These are phyloP conservation scores for Podaxis sp. DNA, from an alignment of 768 basidiomycete species.

Conservation along the genomic window DNA sequence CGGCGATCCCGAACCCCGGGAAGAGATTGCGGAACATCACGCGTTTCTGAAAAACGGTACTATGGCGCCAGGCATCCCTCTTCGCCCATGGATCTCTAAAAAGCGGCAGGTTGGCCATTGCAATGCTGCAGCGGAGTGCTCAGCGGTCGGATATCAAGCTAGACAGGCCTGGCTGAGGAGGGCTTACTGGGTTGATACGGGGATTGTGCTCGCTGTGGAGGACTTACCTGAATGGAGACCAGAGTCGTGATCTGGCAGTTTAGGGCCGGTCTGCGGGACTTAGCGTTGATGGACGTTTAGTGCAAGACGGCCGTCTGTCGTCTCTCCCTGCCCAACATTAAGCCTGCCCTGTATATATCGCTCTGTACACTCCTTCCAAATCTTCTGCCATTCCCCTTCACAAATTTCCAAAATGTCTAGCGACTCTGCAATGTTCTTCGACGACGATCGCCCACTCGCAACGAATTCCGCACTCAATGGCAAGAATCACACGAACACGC, in stretches of 20 bases:
- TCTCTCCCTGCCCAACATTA: constrained; percentile 20
- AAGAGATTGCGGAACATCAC: constrained; percentile 89
- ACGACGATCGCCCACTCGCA: constrained; percentile 54
- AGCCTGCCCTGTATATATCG: constrained; percentile 14
- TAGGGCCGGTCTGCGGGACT: constrained; percentile 58
- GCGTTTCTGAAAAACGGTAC: constrained; percentile 81
- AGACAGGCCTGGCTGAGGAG: constrained; percentile 6
- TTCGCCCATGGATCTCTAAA: constrained; percentile 96
- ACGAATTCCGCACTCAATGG: constrained; percentile 39
- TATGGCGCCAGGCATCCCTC: constrained; percentile 88
- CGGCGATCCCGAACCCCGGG: constrained; percentile 91
- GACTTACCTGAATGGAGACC: constrained; percentile 9
- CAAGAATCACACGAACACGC: constrained; percentile 14
- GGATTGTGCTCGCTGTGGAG: constrained; percentile 2
- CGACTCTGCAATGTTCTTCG: constrained; percentile 49
- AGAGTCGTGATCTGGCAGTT: constrained; percentile 32
- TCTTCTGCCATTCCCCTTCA: constrained; percentile 21
- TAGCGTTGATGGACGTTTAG: constrained; percentile 29
- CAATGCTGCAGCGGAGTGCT: constrained; percentile 16
- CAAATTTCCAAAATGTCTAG: constrained; percentile 34
- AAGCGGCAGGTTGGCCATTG: constrained; percentile 63
- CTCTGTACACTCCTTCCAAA: constrained; percentile 14
- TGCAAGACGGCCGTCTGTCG: constrained; percentile 21
- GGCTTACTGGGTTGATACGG: constrained; percentile 5
- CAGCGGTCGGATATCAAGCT: constrained; percentile 12